Evolutionary conservation across 805 yeast species (phyloP).

Genomic region (Candida broadrunensis): DNA sequence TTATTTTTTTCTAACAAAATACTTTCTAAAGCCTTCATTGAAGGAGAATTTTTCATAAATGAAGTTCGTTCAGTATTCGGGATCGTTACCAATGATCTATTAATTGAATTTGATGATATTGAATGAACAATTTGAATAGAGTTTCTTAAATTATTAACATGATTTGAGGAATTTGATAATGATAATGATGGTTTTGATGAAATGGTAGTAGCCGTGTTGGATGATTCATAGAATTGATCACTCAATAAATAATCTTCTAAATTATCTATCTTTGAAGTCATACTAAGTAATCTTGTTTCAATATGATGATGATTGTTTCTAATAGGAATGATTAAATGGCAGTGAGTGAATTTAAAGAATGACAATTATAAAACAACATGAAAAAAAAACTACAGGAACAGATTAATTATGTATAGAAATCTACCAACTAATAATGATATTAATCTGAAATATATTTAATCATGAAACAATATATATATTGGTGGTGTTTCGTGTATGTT

Average conservation of each 20-base stretch:
- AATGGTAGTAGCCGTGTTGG: not conserved
- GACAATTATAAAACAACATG: too few species aligned
- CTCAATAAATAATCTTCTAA: constrained; percentile 32
- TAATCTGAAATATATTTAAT: too few species aligned
- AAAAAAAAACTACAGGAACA: too few species aligned
- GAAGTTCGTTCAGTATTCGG: constrained; percentile 13
- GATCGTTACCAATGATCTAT: constrained; percentile 9
- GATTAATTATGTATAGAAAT: too few species aligned
- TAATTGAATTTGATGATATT: constrained; percentile 22
- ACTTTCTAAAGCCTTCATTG: constrained; percentile 38
- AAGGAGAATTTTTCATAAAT: constrained; percentile 38
- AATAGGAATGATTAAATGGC: too few species aligned
- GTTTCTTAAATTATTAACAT: constrained; percentile 21
- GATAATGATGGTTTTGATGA: not conserved
- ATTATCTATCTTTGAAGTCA: constrained; percentile 10
- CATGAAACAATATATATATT: too few species aligned
- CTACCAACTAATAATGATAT: too few species aligned
- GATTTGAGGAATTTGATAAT: constrained; percentile 6
- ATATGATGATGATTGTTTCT: too few species aligned
- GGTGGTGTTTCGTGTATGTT: too few species aligned
- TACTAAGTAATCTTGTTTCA: too few species aligned
- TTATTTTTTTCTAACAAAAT: constrained; percentile 22
- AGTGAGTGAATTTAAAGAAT: too few species aligned
- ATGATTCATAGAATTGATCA: constrained; percentile 27
- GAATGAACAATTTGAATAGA: constrained; percentile 25